Evolutionary conservation across 768 basidiomycete genomes (phyloP).

Genomic region (Suillus fuscotomentosus): DNA sequence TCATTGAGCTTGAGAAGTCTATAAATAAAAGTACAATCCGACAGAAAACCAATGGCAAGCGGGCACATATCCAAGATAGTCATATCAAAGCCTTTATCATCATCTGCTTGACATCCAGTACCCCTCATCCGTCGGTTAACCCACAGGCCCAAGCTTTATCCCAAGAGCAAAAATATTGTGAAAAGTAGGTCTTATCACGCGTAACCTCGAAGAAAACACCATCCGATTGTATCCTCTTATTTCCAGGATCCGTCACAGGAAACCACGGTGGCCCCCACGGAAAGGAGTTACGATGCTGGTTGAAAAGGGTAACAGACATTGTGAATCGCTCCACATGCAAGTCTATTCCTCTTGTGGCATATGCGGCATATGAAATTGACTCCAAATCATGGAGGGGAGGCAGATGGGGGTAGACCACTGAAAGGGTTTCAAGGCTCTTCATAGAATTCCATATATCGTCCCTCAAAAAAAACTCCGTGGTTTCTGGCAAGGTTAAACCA

Average conservation of each 20-base stretch:
- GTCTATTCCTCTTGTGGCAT: background rate
- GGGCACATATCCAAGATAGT: background rate
- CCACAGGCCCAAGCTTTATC: background rate
- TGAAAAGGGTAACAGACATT: background rate
- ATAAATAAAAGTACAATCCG: background rate
- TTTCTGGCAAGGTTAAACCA: too few relatives aligned
- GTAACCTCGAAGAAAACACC: background rate
- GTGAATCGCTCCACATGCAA: background rate
- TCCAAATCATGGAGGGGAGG: rapidly evolving
- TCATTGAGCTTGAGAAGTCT: background rate
- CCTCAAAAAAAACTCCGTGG: too few relatives aligned
- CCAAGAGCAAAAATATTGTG: background rate
- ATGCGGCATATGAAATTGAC: background rate
- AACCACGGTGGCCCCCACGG: background rate
- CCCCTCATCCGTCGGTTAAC: background rate
- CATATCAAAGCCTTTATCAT: too few relatives aligned
- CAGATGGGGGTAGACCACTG: background rate
- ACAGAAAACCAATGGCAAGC: background rate
- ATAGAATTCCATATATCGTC: background rate
- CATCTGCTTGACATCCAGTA: background rate
- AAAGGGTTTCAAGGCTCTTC: background rate
- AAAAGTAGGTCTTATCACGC: background rate
- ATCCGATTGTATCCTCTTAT: background rate
- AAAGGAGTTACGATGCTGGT: background rate
- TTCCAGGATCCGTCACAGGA: background rate